phyloP scores from a whole-genome alignment of 306 rosid species.

The Pachyrhizus erosus region DNA sequence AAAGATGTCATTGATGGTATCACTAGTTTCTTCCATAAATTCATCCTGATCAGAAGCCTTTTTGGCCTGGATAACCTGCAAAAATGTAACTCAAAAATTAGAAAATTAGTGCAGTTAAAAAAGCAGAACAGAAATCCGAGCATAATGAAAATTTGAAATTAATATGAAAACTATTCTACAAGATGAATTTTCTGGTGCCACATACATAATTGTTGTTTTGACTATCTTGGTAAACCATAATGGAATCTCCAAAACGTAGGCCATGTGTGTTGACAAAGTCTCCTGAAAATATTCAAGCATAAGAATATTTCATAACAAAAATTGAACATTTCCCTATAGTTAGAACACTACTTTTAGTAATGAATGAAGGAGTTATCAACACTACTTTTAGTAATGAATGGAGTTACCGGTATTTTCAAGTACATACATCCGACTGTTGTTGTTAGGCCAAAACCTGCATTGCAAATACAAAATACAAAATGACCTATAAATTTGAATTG shows the following conservation, averaged over 20 bases:
- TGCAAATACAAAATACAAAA: constrained; percentile 5
- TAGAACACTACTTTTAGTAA: not conserved
- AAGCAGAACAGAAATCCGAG: not conserved
- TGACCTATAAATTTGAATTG: not conserved
- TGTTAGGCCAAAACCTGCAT: constrained; percentile 95
- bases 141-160: not conserved
- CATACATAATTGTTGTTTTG: constrained; percentile 73
- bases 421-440: constrained; percentile 97
- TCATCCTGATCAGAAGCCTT: constrained; percentile 60
- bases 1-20: constrained; percentile 43
- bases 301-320: not conserved
- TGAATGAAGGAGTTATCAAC: constrained; percentile 28
- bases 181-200: not conserved
- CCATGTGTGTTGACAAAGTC: constrained; percentile 82
- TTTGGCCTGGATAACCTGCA: constrained; percentile 74
- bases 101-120: not conserved
- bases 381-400: not conserved
- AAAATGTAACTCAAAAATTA: not conserved
- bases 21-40: constrained; percentile 37
- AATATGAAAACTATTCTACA: not conserved
- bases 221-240: constrained; percentile 71
- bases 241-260: constrained; percentile 75
- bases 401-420: constrained; percentile 85
- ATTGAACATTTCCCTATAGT: not conserved
- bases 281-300: constrained; percentile 54